phyloP scores from a whole-genome alignment of 2,329 filamentous ascomycete species.

The Pseudopyrenochaeta lycopersici region DNA sequence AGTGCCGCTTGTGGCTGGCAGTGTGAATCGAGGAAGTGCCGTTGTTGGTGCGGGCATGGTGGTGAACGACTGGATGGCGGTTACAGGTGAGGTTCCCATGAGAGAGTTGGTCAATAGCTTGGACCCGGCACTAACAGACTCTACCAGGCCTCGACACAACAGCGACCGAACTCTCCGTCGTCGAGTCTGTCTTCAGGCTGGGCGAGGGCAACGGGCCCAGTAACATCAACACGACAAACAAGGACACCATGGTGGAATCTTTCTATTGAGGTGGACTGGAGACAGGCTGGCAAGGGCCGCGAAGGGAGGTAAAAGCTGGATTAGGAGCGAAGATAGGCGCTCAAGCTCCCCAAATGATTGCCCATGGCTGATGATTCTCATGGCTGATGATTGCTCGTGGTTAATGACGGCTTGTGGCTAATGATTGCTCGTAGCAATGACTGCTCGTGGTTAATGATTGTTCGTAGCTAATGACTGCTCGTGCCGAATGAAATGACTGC shows the following conservation, averaged over 20 bases:
- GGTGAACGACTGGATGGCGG: constrained; percentile 96
- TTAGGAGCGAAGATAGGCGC: too few species aligned
- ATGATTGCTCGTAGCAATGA: too few species aligned
- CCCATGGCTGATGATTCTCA: too few species aligned
- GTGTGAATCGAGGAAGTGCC: constrained; percentile 89
- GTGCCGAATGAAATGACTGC: too few species aligned
- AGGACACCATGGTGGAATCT: constrained; percentile 98
- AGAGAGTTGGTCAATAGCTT: accelerated
- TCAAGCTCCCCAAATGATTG: too few species aligned
- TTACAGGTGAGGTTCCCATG: constrained; percentile 63
- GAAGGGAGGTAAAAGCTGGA: too few species aligned
- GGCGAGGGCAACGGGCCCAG: constrained; percentile 83
- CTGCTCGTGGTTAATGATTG: too few species aligned
- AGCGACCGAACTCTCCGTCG: constrained; percentile 94
- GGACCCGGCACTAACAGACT: constrained; percentile 5
- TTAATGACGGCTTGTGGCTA: too few species aligned
- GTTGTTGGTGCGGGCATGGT: constrained; percentile 98
- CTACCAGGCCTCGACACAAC: constrained; percentile 82
- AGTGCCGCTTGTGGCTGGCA: constrained; percentile 93
- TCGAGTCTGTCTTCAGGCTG: constrained; percentile 94
- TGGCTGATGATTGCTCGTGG: too few species aligned
- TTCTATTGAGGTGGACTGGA: constrained; percentile 77
- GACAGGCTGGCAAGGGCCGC: constrained; percentile 2
- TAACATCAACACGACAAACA: constrained; percentile 83
- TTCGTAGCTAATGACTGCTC: too few species aligned